Evolutionary conservation across 805 yeast genomes (phyloP).

Genomic region (Starmerella potacharoeniae): DNA sequence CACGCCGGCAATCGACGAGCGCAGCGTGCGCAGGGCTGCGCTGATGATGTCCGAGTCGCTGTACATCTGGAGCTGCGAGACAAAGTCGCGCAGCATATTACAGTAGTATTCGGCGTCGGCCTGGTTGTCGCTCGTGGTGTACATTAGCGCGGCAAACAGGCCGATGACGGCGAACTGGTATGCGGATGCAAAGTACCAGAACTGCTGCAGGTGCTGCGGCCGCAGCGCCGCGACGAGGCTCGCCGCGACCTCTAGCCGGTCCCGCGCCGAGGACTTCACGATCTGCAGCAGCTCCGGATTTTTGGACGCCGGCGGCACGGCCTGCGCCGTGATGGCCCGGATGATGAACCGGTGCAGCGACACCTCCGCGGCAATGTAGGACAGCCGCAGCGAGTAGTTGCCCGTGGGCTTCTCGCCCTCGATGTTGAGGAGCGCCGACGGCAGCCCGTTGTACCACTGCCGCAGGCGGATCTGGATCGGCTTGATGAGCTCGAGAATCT

Average conservation of each 20-base stretch:
- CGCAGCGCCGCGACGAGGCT: conserved; percentile 65
- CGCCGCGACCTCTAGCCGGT: conserved; percentile 69
- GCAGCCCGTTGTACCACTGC: conserved; percentile 30
- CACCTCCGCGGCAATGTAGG: conserved; percentile 83
- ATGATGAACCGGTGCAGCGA: conserved; percentile 58
- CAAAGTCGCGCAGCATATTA: conserved; percentile 60
- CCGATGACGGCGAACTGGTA: conserved; percentile 74
- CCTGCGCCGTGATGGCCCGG: conserved; percentile 17
- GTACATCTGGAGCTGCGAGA: conserved; percentile 64
- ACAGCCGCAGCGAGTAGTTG: conserved; percentile 64
- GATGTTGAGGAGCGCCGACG: conserved; percentile 21
- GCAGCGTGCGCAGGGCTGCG: conserved; percentile 61
- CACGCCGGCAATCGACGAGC: conserved; percentile 58
- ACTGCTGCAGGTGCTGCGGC: conserved; percentile 74
- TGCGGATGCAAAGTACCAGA: conserved; percentile 80
- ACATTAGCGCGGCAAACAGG: conserved; percentile 72
- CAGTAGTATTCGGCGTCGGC: conserved; percentile 57
- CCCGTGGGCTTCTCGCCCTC: conserved; percentile 34
- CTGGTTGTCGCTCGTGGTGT: conserved; percentile 43
- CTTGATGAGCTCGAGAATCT: conserved; percentile 64
- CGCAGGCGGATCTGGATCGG: conserved; percentile 30
- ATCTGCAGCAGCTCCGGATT: conserved; percentile 49
- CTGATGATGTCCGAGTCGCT: conserved; percentile 66
- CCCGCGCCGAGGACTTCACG: conserved; percentile 75
- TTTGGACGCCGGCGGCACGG: conserved; percentile 30